Percentiles rank a stretch among this genome's conserved stretches.
Conservation (phyloP, 1,284 basidiomycete genomes). For the Rhodotorula sp. region DNA sequence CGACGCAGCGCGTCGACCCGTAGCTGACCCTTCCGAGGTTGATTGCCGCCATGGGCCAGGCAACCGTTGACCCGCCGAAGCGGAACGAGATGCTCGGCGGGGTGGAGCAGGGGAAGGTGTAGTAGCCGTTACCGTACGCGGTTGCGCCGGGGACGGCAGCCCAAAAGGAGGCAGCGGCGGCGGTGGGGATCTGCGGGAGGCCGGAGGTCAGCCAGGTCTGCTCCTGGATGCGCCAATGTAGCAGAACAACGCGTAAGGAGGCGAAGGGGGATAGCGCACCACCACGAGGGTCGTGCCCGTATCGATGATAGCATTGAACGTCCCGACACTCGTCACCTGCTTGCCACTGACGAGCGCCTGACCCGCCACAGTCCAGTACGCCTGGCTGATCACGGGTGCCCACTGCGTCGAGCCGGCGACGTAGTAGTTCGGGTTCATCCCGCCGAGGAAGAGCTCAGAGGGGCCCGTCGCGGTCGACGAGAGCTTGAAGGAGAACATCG, state of each 20-base stretch:
- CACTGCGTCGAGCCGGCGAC: slow-evolving; percentile 53
- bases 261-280: slow-evolving; percentile 17
- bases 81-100: slow-evolving; percentile 49
- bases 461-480: slow-evolving; percentile 52
- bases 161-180: slow-evolving; percentile 55
- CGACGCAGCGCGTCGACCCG: slow-evolving; percentile 41
- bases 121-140: slow-evolving; percentile 48
- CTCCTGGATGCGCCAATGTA: too few species aligned
- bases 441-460: slow-evolving; percentile 64
- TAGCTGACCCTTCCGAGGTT: slow-evolving; percentile 41
- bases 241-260: too few species aligned
- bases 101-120: slow-evolving; percentile 50
- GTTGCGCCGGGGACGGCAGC: slow-evolving; percentile 55
- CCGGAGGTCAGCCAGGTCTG: too few species aligned
- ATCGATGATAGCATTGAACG: slow-evolving; percentile 57
- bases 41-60: slow-evolving; percentile 38
- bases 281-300: slow-evolving; percentile 58
- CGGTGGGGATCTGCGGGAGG: slow-evolving; percentile 43
- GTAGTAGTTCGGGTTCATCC: slow-evolving; percentile 54
- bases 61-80: slow-evolving; percentile 45
- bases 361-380: slow-evolving; percentile 50
- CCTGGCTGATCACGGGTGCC: slow-evolving; percentile 47
- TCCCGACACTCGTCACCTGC: slow-evolving; percentile 46
- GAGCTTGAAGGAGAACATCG: slow-evolving; percentile 63
- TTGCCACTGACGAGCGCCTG: slow-evolving; percentile 46